phyloP scores from a whole-genome alignment of 768 basidiomycete species.

The Sutorius australiensis region DNA sequence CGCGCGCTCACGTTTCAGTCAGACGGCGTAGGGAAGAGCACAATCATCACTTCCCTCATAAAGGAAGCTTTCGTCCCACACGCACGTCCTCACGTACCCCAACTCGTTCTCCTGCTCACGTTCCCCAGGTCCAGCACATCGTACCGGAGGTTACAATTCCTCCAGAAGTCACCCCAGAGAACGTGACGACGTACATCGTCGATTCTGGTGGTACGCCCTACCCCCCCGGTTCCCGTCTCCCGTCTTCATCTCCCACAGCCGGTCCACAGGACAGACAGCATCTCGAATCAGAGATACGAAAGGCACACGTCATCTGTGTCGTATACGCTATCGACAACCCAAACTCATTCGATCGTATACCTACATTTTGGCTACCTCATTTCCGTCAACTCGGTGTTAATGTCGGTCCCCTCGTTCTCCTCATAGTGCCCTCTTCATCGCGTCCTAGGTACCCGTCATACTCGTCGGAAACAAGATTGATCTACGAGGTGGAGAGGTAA shows the following conservation, averaged over 20 bases:
- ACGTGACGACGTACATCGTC: constrained; percentile 96
- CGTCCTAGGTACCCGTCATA: constrained; percentile 83
- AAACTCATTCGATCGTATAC: constrained; percentile 93
- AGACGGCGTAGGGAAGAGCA: constrained; percentile 99
- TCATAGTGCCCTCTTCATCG: constrained; percentile 4
- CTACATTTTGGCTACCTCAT: constrained; percentile 96
- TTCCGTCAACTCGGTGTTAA: constrained; percentile 95
- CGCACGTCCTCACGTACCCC: constrained; percentile 42
- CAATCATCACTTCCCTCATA: constrained; percentile 94
- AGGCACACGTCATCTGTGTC: constrained; percentile 97
- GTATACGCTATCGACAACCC: constrained; percentile 97
- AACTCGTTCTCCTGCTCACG: constrained; percentile 2
- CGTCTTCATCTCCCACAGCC: constrained; percentile 44
- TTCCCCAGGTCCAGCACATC: constrained; percentile 79
- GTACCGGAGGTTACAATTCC: constrained; percentile 98
- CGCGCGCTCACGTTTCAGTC: constrained; percentile 8
- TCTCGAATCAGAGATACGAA: constrained; percentile 91
- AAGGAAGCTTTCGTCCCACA: constrained; percentile 92
- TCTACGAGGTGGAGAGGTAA: constrained; percentile 86
- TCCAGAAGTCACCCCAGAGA: constrained; percentile 94
- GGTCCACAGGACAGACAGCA: constrained; percentile 81
- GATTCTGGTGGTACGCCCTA: constrained; percentile 83
- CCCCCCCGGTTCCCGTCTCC: neutral
- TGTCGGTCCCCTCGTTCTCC: constrained; percentile 42
- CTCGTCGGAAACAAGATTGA: constrained; percentile 99